Evolutionary conservation across 495 filamentous ascomycete genomes (phyloP), one percentile per base, ranked within the genome.

Genomic region (Tuber borchii): DNA sequence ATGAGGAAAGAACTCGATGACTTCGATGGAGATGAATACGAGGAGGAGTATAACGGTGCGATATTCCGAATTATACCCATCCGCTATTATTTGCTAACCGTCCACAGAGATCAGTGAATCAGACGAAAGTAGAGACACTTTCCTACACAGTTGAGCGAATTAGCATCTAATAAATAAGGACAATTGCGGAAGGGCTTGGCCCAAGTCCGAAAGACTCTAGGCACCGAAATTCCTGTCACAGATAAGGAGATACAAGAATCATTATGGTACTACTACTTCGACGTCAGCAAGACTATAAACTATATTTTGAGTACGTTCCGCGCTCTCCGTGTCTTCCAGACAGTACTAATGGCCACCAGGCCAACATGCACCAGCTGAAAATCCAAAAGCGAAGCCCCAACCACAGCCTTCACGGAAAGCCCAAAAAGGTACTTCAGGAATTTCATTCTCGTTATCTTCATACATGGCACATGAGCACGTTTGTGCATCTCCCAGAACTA

Each of bases 251-350:
- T 97, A 65, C 88, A 97, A 83, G 96, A 98, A 72, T 88, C 93
- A 0, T 83, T 99, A 44, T 99, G 93, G 93, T 89, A 98, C 83
- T 97, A 97, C 83, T 99, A 94, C 84, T 97, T 93, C 82, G 95
- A 99, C 83, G 87, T 97, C 40, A 89, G 89, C 40, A 97, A 97
- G 82, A 88, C 93, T 0, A 90, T 94, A 31, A 86, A 88, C 74
- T 97, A 95, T 81, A 84, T 99, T 51, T 86, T 89, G 69, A 89
- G 90, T 89, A 90, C 85, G 80, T 20, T 31, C 71, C 20, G 12
- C 26, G 26, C 31, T 19, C 56, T 2, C 12, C 12, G 22, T n/a
- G 19, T 19, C 31, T 39, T 20, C 8, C 10, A 16, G n/a, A 22
- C 34, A 31, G 16, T 9, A 22, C 71, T 56, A 31, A 39, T 37